Conservation (phyloP, 2,329 filamentous ascomycete species). For the Cryoendolithus antarcticus region DNA sequence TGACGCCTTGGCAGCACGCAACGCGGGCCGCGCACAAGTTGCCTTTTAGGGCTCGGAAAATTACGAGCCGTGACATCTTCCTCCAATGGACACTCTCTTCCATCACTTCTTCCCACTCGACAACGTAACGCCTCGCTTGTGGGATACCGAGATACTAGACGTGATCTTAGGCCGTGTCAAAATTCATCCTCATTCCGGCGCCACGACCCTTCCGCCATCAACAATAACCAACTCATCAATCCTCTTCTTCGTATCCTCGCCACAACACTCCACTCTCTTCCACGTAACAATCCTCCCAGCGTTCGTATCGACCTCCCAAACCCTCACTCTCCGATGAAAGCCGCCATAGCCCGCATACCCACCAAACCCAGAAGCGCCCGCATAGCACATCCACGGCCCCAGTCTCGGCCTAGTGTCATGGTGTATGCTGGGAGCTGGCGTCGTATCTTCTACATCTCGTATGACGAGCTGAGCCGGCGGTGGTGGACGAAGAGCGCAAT, state of each 20-base stretch:
- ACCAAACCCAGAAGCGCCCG: constrained; percentile 79
- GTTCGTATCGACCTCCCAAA: constrained; percentile 92
- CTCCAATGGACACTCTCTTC: too few species aligned
- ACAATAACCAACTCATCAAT: constrained; percentile 51
- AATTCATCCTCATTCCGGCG: too few species aligned
- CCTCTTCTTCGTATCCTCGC: constrained; percentile 36
- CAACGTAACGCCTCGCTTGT: too few species aligned
- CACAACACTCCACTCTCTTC: constrained; percentile 65
- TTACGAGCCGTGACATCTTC: too few species aligned
- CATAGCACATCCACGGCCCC: constrained; percentile 92
- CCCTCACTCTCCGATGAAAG: constrained; percentile 68
- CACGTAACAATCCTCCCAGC: constrained; percentile 80
- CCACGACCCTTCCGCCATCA: constrained; percentile 43
- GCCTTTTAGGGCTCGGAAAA: too few species aligned
- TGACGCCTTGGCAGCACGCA: too few species aligned
- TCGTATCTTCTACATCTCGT: constrained; percentile 11
- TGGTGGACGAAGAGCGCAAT: constrained; percentile 56
- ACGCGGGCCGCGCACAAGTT: too few species aligned
- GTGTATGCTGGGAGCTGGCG: constrained; percentile 1
- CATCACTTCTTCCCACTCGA: too few species aligned
- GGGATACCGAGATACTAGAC: too few species aligned
- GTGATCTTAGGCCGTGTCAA: too few species aligned
- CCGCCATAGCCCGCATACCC: constrained; percentile 87
- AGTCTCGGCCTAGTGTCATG: constrained; percentile 9
- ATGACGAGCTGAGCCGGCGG: background rate